A percentile compares a stretch with the other conserved stretches of the same genome.
Evolutionary conservation across 2,329 filamentous ascomycete genomes (phyloP).

Genomic region (Bipolaris sorokiniana): DNA sequence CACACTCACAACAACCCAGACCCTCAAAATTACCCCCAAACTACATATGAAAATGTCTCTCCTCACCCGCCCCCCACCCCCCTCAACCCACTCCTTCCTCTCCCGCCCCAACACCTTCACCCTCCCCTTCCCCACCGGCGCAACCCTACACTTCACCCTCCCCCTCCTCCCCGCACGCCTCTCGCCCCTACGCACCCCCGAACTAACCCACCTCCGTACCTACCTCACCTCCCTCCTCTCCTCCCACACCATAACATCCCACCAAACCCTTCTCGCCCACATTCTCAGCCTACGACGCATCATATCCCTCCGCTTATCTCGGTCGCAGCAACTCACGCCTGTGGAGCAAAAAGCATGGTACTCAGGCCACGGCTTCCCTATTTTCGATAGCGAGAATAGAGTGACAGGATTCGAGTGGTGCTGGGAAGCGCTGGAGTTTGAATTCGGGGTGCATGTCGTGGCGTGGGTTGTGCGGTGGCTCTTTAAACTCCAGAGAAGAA

Average conservation of each 20-base stretch:
- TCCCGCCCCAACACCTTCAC: background rate
- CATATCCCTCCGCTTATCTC: background rate
- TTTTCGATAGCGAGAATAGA: background rate
- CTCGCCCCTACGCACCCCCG: background rate
- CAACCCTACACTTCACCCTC: slow-evolving; percentile 6
- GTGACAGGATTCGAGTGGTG: background rate
- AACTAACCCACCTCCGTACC: background rate
- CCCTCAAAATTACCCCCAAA: too few species aligned
- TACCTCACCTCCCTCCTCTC: background rate
- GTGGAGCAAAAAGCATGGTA: slow-evolving; percentile 1
- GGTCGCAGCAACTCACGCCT: background rate
- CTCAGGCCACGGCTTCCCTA: background rate
- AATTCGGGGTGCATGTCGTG: background rate
- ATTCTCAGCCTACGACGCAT: background rate
- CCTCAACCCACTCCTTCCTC: background rate
- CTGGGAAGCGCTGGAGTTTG: slow-evolving; percentile 2
- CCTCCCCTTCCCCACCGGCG: background rate
- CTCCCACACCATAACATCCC: background rate
- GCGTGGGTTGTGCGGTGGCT: background rate
- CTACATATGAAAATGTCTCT: slow-evolving; percentile 6
- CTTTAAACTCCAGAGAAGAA: background rate
- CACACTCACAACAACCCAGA: too few species aligned
- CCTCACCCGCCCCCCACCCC: background rate
- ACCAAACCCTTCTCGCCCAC: background rate
- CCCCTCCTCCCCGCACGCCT: background rate